Percentiles rank a stretch among this genome's conserved stretches.
Conservation (phyloP, 2,329 filamentous ascomycete species). For the Fusarium xyrophilum region DNA sequence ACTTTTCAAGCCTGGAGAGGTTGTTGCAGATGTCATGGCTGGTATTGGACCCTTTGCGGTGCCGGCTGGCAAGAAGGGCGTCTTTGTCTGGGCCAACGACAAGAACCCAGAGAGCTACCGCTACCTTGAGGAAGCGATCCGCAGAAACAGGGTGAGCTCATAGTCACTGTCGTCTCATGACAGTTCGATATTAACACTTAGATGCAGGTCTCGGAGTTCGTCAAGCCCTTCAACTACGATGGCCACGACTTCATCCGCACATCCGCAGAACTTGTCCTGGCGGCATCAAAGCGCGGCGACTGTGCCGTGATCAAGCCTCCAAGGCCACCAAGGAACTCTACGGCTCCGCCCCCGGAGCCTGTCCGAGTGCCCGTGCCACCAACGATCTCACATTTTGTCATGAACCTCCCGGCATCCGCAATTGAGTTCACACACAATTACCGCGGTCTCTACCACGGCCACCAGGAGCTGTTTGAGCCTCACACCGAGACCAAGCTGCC, state of each 20-base stretch:
- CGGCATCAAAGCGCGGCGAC: slow-evolving; percentile 58
- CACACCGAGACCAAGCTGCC: slow-evolving; percentile 70
- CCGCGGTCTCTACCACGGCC: slow-evolving; percentile 78
- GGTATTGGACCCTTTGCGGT: slow-evolving; percentile 95
- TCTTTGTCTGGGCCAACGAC: slow-evolving; percentile 97
- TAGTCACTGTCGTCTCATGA: neutral
- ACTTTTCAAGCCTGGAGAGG: slow-evolving; percentile 82
- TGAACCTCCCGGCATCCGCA: slow-evolving; percentile 94
- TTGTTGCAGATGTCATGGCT: slow-evolving; percentile 96
- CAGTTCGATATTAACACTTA: slow-evolving; percentile 12
- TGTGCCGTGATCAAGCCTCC: slow-evolving; percentile 59
- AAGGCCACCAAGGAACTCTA: slow-evolving; percentile 49
- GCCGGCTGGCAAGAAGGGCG: slow-evolving; percentile 85
- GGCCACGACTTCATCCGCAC: slow-evolving; percentile 80
- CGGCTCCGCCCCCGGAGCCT: slow-evolving; percentile 48
- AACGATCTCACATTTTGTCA: slow-evolving; percentile 91
- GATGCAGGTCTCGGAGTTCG: slow-evolving; percentile 67
- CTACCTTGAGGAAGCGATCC: slow-evolving; percentile 73
- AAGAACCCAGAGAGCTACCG: slow-evolving; percentile 89
- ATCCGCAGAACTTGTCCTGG: slow-evolving; percentile 67
- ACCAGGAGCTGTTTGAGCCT: slow-evolving; percentile 70
- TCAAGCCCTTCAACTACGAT: slow-evolving; percentile 81
- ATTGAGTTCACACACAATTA: slow-evolving; percentile 75
- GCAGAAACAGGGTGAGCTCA: slow-evolving; percentile 75
- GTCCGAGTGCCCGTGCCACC: slow-evolving; percentile 66